phyloP scores from a whole-genome alignment of 257 asterid genomes.

The Solanum paucissectum region DNA sequence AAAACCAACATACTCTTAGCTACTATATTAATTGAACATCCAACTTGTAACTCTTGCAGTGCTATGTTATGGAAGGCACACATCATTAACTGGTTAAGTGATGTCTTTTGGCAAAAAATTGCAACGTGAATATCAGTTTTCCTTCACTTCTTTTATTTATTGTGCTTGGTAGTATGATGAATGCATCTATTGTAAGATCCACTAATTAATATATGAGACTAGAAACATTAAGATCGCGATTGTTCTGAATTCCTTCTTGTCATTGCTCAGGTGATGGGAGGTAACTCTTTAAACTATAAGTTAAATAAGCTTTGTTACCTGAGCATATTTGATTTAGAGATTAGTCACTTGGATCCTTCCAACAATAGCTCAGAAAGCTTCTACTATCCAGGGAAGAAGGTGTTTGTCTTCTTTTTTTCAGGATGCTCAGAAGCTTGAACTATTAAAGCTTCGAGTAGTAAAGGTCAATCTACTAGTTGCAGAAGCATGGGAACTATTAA shows the following conservation, averaged over 20 bases:
- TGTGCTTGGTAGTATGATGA: background rate
- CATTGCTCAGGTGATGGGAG: too few species aligned
- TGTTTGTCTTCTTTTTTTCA: background rate
- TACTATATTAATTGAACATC: too few species aligned
- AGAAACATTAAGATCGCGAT: background rate
- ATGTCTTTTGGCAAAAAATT: too few species aligned
- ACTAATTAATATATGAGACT: background rate
- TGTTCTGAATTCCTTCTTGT: background rate
- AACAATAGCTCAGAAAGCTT: constrained; percentile 1
- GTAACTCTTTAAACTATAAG: constrained; percentile 7
- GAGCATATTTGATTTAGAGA: constrained; percentile 4
- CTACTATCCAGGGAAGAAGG: constrained; percentile 36
- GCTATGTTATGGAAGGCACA: too few species aligned
- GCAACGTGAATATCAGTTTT: too few species aligned
- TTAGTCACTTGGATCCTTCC: background rate
- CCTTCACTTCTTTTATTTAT: too few species aligned
- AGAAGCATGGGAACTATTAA: too few species aligned
- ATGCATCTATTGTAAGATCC: background rate
- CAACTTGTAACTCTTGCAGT: too few species aligned
- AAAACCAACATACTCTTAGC: too few species aligned
- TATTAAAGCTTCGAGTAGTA: background rate
- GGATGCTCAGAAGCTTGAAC: constrained; percentile 42
- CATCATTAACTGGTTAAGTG: too few species aligned
- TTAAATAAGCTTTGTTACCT: constrained; percentile 37
- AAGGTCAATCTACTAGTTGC: background rate